Evolutionary conservation across 257 asterid species (phyloP), one percentile per base, ranked within the genome.

Genomic region (Penstemon davidsonii): DNA sequence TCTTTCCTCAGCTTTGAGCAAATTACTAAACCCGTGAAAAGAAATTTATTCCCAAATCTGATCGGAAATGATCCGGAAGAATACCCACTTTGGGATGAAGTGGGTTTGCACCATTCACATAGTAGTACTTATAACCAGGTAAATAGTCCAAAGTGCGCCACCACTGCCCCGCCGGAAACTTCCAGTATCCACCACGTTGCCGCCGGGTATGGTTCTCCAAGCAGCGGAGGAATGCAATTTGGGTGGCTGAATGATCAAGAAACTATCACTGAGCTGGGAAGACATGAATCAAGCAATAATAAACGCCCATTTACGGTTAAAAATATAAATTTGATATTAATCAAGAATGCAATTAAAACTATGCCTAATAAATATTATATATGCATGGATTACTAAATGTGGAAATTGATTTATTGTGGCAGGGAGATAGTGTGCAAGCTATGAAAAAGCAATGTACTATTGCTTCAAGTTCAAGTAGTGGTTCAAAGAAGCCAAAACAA

Each of bases 291-390:
- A 8, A 53, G 69, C 80, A 73, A 59, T 45, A 76, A 62, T 67
- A 92, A 92, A 76, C 92, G 96, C 39, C 90, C 85, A 5, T 66
- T 47, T 37, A 36, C 6, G 91, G 98, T 92, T 81, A 63, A 9
- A 8, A 37, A 9, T 40, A 25, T 25, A 25, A 25, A 25, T 25
- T 25, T 25, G 33, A 25, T 25, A 25, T 25, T 25, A 25, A 25
- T 25, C 33, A 25, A 25, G 33, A 25, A 25, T 25, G 33, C 33
- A 25, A 25, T 25, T 25, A 25, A 25, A 25, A 25, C 33, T 25
- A 1, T 25, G 33, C 33, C 33, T 25, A 25, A 25, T 25, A 25
- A 25, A 25, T 25, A 25, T 15, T 11, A 18, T 53, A 53, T 53
- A 25, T 25, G 33, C 7, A 53, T 18, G 6, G 33, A 57, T 38